Evolutionary conservation across 306 rosid genomes (phyloP), one percentile per base, ranked within the genome.

Genomic region (Ziziphus jujuba): DNA sequence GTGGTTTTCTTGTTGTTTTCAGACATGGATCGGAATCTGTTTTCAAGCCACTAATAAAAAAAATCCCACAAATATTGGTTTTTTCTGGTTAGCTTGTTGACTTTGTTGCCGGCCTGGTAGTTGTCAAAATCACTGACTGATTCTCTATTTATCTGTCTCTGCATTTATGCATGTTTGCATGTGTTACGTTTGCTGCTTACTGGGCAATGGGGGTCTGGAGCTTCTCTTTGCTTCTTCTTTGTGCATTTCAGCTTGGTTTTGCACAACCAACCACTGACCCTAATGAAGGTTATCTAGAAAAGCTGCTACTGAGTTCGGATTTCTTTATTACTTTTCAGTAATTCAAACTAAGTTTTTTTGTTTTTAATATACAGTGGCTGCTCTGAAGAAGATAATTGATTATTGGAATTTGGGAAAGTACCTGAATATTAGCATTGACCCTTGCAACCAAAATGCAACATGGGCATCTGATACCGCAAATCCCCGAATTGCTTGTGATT

Each of bases 391-490:
- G 73, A 60, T 79, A 5, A 25, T 79, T 44, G 73, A 63, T 17
- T 24, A 69, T 57, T 79, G 83, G 83, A 43, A 70, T n/a, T 59
- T 79, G 40, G 7, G 43, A 54, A 74, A 56, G 3, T 56, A 79
- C 43, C 14, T 79, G 76, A 64, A 51, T 74, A 15, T 63, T 12
- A 44, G 60, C 5, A 65, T 19, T 44, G 83, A 79, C 25, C 80
- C 80, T 43, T 79, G 80, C 70, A 38, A n/a, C 52, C 47, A 20
- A 63, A 74, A 53, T 65, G 71, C 80, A 49, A 45, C 68, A 50
- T 79, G 84, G 80, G 61, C 80, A 38, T 21, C 77, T 22, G 38
- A 55, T 0, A 52, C n/a, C 60, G 77, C 77, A 1, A 79, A 79
- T 63, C 84, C 84, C 0, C 66, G 70, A 17, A 70, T 74, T 2